Evolutionary conservation across 495 filamentous ascomycete species (phyloP).

Genomic region (Beverwykella pulmonaria): DNA sequence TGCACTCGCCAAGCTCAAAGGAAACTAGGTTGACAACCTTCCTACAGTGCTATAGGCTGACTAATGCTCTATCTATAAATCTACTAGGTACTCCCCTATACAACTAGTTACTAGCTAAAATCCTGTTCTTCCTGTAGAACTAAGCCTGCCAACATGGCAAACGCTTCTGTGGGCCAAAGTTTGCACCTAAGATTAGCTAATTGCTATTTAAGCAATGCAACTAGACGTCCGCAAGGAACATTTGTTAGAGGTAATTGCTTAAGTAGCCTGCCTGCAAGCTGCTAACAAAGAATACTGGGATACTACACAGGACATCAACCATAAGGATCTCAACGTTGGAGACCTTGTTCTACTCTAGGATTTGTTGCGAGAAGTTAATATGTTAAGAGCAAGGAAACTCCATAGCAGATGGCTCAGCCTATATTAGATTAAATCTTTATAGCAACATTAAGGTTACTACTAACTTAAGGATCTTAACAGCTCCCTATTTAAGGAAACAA

Average conservation of each 20-base stretch:
- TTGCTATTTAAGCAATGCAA: background rate
- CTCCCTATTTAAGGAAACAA: background rate
- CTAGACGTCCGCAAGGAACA: background rate
- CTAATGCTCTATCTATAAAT: background rate
- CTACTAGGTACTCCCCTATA: background rate
- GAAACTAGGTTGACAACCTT: background rate
- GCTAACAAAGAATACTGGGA: background rate
- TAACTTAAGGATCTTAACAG: background rate
- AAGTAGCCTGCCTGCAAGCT: background rate
- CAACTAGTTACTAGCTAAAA: background rate
- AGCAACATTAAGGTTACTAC: background rate
- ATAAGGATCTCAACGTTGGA: background rate
- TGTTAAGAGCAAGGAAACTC: background rate
- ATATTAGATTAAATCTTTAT: background rate
- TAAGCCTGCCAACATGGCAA: background rate
- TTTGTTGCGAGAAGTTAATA: background rate
- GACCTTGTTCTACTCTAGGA: background rate
- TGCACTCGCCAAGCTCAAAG: too few relatives aligned
- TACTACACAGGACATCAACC: background rate
- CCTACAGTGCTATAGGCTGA: background rate
- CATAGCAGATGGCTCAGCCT: background rate
- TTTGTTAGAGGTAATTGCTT: background rate
- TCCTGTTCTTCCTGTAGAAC: background rate
- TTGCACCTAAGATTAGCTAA: background rate
- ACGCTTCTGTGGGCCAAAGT: background rate